Percentiles rank a stretch among this genome's conserved stretches.
These are phyloP conservation scores for Scedosporium boydii DNA, from an alignment of 2,329 filamentous ascomycete genomes.

Conservation along the genomic window DNA sequence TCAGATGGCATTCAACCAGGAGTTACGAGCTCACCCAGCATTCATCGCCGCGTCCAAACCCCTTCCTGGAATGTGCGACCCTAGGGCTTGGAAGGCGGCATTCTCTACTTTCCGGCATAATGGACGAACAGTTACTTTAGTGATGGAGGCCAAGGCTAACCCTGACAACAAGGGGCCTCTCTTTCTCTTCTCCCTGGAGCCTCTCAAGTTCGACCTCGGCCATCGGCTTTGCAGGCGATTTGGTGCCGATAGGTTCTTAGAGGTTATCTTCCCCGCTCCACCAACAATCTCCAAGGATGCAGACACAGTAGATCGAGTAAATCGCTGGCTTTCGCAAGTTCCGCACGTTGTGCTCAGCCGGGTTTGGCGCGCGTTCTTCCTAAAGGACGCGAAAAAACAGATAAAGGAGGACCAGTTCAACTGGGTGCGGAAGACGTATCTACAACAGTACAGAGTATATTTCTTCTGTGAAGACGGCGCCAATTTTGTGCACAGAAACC, in stretches of 20 bases:
- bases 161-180: constrained; percentile 24
- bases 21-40: constrained; percentile 25
- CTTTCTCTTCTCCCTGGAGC: constrained; percentile 36
- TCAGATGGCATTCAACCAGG: constrained; percentile 32
- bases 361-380: constrained; percentile 37
- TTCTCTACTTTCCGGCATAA: constrained; percentile 24
- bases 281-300: constrained; percentile 16
- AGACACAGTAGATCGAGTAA: background rate
- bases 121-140: constrained; percentile 31
- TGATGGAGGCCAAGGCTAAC: constrained; percentile 30
- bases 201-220: constrained; percentile 36
- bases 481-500: constrained; percentile 21
- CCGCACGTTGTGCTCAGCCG: constrained; percentile 37
- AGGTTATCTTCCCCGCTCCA: constrained; percentile 40
- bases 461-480: constrained; percentile 47
- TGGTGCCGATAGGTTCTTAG: constrained; percentile 48
- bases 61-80: constrained; percentile 37
- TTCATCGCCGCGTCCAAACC: constrained; percentile 28
- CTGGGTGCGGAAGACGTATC: constrained; percentile 17
- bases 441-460: constrained; percentile 33
- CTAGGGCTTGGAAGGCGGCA: constrained; percentile 35
- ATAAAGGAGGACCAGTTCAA: constrained; percentile 21
- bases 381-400: constrained; percentile 28
- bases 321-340: background rate
- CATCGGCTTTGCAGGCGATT: constrained; percentile 46